Base-by-base conservation (phyloP, 306 rosid species). In the Aeschynomene evenia region DNA sequence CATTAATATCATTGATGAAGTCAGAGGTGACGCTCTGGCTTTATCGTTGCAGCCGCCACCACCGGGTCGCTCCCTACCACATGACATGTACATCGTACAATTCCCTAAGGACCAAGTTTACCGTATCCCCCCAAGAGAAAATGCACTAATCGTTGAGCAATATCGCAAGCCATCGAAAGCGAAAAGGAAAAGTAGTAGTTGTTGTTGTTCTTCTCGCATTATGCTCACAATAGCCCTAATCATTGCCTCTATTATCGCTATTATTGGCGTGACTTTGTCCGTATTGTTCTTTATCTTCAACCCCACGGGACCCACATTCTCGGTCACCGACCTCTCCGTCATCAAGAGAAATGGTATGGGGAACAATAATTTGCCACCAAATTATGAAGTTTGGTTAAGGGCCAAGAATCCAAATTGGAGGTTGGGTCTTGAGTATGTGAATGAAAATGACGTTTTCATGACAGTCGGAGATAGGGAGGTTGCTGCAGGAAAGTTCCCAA, bases 31-130 rank as follows among this genome's bases (percentile, higher is more conserved):
- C 71, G 37, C 4, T 5, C 21, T 26, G 31, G 31, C 31, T 5
- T 5, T 5, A 26, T 26, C 31, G 4, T 5, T 5, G 31, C 31
- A 26, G 31, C 70, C 31, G 33, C 24, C 60, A 0, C 78, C 72
- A 0, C 74, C 74, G 0, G 66, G 58, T 5, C 73, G 28, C 11
- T n/a, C n/a, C n/a, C 5, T 4, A 33, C 1, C 0, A 7, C 26
- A 48, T 0, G 81, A 79, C 3, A 83, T 82, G 33, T 87, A 87
- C 79, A 82, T 89, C 5, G 81, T 89, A n/a, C 93, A 85, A 29
- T 58, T 87, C 73, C 96, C 93, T 0, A 85, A 73, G 63, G 84
- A 89, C 49, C 91, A 89, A 68, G 78, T 89, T 24, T 87, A 85
- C 63, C 78, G 85, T 0, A 75, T 89, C 14, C 90, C 93, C 0